phyloP scores from a whole-genome alignment of 225 moss, liverwort and hornwort species.

The Climacium dendroides region DNA sequence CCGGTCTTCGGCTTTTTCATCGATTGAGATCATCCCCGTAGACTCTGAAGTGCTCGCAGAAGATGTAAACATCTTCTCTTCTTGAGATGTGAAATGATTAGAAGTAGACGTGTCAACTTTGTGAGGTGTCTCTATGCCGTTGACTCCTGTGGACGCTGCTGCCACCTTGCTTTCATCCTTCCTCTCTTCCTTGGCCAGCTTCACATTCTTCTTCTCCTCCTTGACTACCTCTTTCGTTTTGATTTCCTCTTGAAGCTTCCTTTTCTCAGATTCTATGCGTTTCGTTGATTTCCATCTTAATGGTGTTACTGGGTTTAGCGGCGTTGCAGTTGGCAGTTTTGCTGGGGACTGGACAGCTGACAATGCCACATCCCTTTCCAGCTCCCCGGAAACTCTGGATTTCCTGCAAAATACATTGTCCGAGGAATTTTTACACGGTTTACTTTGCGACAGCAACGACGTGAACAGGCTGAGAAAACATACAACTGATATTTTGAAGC shows the following conservation, averaged over 20 bases:
- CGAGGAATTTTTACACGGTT: background rate
- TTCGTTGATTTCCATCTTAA: slow-evolving; percentile 42
- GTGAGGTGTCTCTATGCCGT: background rate
- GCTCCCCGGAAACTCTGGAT: slow-evolving; percentile 19
- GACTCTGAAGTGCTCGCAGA: background rate
- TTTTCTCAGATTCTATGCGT: slow-evolving; percentile 19
- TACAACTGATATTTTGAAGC: background rate
- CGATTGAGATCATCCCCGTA: background rate
- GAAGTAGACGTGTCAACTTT: background rate
- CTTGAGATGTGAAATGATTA: background rate
- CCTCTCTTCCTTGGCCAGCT: background rate
- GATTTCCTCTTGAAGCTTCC: slow-evolving; percentile 17
- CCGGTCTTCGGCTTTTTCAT: background rate
- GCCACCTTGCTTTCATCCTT: background rate
- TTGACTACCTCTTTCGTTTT: slow-evolving; percentile 16
- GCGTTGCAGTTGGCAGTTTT: background rate
- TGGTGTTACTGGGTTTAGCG: slow-evolving; percentile 28
- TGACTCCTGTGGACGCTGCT: background rate
- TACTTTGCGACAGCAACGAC: background rate
- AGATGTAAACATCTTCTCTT: background rate
- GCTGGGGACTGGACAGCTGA: background rate
- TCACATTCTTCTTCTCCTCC: slow-evolving; percentile 11
- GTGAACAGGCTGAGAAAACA: background rate
- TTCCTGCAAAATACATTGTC: slow-evolving; percentile 3
- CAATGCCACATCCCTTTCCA: slow-evolving; percentile 10